phyloP scores from a whole-genome alignment of 2,329 filamentous ascomycete species.

The Apiospora pterosperma region DNA sequence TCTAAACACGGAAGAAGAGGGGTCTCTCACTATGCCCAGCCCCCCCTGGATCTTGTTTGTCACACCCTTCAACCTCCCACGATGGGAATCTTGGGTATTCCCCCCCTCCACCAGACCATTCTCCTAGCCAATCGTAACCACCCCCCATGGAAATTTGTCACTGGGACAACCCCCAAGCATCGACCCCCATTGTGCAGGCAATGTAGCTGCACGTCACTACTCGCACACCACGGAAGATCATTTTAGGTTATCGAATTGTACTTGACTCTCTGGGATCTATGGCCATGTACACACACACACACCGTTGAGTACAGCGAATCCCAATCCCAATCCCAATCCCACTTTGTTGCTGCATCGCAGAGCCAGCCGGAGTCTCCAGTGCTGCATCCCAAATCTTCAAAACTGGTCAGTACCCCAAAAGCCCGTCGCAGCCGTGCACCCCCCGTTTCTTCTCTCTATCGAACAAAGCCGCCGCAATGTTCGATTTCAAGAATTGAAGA shows the following conservation, averaged over 20 bases:
- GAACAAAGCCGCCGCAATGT: slow-evolving; percentile 53
- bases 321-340: not conserved
- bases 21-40: not conserved
- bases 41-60: not conserved
- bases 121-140: not conserved
- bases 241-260: not conserved
- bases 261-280: not conserved
- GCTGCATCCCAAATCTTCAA: slow-evolving; percentile 22
- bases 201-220: not conserved
- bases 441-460: slow-evolving; percentile 38
- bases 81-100: not conserved
- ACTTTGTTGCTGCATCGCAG: slow-evolving; percentile 5
- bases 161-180: not conserved
- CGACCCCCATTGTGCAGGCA: not conserved
- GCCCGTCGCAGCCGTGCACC: slow-evolving; percentile 17
- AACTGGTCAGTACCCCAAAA: slow-evolving; percentile 28
- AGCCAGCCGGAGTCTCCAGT: slow-evolving; percentile 2
- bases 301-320: slow-evolving; percentile 2
- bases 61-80: not conserved
- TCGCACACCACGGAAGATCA: not conserved
- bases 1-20: slow-evolving; percentile 1
- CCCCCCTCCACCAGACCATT: not conserved
- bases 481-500: slow-evolving; percentile 50
- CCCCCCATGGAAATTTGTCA: not conserved
- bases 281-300: not conserved